A percentile compares a stretch with the other conserved stretches of the same genome.
Conservation (phyloP, 2,329 filamentous ascomycete genomes). For the Alternaria novae-zelandiae region DNA sequence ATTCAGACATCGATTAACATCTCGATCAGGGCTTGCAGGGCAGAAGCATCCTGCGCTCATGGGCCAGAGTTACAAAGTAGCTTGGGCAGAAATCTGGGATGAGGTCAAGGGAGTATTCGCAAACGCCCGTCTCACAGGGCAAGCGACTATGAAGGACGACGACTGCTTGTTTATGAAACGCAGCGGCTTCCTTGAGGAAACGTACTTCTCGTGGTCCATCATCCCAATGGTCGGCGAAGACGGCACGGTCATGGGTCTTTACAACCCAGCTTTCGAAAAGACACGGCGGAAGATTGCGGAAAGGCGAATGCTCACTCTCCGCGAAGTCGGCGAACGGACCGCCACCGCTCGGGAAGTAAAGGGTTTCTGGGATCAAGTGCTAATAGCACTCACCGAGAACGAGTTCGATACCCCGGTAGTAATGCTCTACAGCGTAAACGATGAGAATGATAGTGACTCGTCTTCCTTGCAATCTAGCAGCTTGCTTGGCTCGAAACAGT, state of each 20-base stretch:
- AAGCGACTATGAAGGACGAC: constrained; percentile 85
- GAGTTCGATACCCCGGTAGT: constrained; percentile 78
- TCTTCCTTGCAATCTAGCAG: constrained; percentile 75
- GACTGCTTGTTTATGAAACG: constrained; percentile 76
- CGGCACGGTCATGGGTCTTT: constrained; percentile 75
- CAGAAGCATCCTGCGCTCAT: constrained; percentile 78
- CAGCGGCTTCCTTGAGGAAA: constrained; percentile 75
- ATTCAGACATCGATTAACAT: constrained; percentile 4
- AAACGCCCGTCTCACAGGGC: constrained; percentile 71
- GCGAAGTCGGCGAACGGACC: constrained; percentile 78
- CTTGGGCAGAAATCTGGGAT: constrained; percentile 78
- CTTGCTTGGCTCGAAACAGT: constrained; percentile 65
- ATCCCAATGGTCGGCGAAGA: constrained; percentile 78
- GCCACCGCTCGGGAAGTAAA: constrained; percentile 74
- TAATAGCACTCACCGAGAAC: constrained; percentile 73
- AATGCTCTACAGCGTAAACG: constrained; percentile 76
- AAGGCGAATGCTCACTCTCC: constrained; percentile 77
- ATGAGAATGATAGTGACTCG: constrained; percentile 73
- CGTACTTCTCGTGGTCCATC: constrained; percentile 83
- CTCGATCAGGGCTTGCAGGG: constrained; percentile 64
- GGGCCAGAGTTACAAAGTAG: constrained; percentile 72
- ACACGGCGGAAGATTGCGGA: constrained; percentile 80
- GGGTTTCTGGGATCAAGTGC: constrained; percentile 75
- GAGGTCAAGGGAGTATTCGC: constrained; percentile 72
- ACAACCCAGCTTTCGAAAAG: constrained; percentile 83